phyloP scores from a whole-genome alignment of 2,329 filamentous ascomycete species.

The Monosporascus ibericus region DNA sequence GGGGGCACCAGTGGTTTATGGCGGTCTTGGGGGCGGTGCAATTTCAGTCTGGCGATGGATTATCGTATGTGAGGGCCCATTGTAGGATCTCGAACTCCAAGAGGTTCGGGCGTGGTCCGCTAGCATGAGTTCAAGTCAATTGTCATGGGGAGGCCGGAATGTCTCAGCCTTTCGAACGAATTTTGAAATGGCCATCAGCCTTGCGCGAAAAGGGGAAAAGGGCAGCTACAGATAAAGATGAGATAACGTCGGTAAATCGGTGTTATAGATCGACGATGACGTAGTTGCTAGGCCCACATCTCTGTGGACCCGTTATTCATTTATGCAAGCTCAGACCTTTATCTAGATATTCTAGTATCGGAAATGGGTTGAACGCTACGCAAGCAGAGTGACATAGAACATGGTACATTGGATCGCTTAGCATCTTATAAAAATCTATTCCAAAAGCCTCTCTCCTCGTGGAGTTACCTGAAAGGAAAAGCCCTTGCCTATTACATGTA shows the following conservation, averaged over 20 bases:
- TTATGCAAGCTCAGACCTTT: background rate
- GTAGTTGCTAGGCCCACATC: background rate
- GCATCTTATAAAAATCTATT: too few species aligned
- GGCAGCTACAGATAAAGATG: background rate
- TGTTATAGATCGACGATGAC: background rate
- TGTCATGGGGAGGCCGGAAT: background rate
- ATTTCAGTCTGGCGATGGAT: background rate
- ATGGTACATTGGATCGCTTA: too few species aligned
- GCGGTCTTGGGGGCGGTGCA: background rate
- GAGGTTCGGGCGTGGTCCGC: constrained; percentile 1
- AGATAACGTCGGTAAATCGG: background rate
- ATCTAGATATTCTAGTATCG: background rate
- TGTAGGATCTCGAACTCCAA: background rate
- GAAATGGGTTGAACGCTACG: too few species aligned
- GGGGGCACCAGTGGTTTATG: background rate
- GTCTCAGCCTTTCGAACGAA: background rate
- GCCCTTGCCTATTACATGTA: too few species aligned
- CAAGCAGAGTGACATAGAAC: too few species aligned
- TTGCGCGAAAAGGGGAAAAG: background rate
- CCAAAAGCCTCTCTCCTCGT: too few species aligned
- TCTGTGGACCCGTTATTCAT: background rate
- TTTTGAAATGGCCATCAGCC: background rate
- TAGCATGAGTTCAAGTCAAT: background rate
- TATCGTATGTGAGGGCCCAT: constrained; percentile 4
- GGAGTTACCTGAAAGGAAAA: background rate